Conservation (phyloP, 805 yeast species). For the Yamadazyma insecticola region DNA sequence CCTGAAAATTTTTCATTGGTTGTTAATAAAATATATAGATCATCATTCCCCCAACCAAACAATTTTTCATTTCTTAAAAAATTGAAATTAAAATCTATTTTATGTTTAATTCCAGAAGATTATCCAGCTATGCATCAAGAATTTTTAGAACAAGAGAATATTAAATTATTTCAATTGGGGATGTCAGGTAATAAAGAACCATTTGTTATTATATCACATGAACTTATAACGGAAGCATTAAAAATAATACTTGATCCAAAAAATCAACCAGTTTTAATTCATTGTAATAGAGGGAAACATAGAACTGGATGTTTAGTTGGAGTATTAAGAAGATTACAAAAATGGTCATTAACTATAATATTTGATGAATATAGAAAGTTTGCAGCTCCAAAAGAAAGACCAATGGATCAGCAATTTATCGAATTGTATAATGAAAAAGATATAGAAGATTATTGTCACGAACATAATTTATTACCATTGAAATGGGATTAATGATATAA, state of each 20-base stretch:
- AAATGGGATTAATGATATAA: conserved; percentile 44
- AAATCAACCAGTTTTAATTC: conserved; percentile 89
- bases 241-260: conserved; percentile 76
- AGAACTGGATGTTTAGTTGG: conserved; percentile 96
- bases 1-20: conserved; percentile 94
- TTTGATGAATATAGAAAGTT: conserved; percentile 93
- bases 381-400: conserved; percentile 92
- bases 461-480: conserved; percentile 60
- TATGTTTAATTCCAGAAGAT: conserved; percentile 87
- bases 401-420: conserved; percentile 92
- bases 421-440: conserved; percentile 76
- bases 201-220: conserved; percentile 67
- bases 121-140: conserved; percentile 75
- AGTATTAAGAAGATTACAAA: conserved; percentile 80
- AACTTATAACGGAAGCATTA: conserved; percentile 72
- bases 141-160: conserved; percentile 57
- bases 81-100: conserved; percentile 63
- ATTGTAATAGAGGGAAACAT: conserved; percentile 95
- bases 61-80: conserved; percentile 67
- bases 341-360: conserved; percentile 91
- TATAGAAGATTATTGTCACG: conserved; percentile 50
- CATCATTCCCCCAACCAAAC: conserved; percentile 84
- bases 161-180: conserved; percentile 79
- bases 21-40: conserved; percentile 66
- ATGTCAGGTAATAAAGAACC: conserved; percentile 96